These are phyloP conservation scores for Corylus heterophylla DNA, from an alignment of 306 rosid species.

Conservation along the genomic window DNA sequence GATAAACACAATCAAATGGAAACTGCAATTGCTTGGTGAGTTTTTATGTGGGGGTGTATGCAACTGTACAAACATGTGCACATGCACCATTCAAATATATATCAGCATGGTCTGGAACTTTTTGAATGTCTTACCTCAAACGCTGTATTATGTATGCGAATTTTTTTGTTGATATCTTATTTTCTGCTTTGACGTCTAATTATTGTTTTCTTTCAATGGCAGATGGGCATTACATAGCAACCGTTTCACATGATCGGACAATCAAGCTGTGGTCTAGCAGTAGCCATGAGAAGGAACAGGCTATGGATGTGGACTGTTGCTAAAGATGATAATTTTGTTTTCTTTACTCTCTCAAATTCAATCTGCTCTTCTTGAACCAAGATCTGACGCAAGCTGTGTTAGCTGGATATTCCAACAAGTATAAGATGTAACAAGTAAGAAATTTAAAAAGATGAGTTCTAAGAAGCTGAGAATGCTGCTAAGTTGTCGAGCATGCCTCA, in stretches of 20 bases:
- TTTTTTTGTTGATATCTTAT: slow-evolving; percentile 9
- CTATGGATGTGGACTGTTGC: slow-evolving; percentile 69
- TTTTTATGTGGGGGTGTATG: not conserved
- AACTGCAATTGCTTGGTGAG: not conserved
- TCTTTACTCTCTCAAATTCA: too few species aligned
- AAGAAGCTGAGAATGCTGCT: too few species aligned
- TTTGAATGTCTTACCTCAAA: not conserved
- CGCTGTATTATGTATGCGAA: not conserved
- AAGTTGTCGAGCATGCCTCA: too few species aligned
- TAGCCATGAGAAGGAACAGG: slow-evolving; percentile 37
- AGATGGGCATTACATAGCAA: slow-evolving; percentile 77
- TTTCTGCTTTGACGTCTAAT: slow-evolving; percentile 1
- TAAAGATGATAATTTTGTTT: slow-evolving; percentile 11
- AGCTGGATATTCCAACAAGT: too few species aligned
- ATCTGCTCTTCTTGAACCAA: too few species aligned
- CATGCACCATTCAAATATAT: not conserved
- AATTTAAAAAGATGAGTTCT: too few species aligned
- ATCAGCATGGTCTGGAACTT: not conserved
- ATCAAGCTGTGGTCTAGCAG: slow-evolving; percentile 82
- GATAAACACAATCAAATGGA: not conserved
- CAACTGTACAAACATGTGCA: not conserved
- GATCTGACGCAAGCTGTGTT: too few species aligned
- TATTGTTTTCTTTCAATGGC: slow-evolving; percentile 31
- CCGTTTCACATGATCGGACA: slow-evolving; percentile 79
- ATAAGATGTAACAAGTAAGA: too few species aligned